Conservation (phyloP, 306 rosid species). For the Elaeagnus macrophylla region DNA sequence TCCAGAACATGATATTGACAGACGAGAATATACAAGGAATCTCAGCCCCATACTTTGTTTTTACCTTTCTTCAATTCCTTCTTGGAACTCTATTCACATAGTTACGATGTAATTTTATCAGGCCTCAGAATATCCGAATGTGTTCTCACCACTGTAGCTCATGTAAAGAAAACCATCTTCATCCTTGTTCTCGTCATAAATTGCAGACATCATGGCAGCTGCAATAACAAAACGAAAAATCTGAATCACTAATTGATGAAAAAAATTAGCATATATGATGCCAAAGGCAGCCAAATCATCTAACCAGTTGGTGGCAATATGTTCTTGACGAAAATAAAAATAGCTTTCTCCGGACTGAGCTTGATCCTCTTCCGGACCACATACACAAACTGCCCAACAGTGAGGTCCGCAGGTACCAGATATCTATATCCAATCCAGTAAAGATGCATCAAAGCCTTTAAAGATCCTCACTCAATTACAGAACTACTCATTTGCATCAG, state of each 20-base stretch:
- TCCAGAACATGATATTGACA: conserved; percentile 3
- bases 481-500: no score
- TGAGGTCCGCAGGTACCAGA: conserved; percentile 54
- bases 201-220: conserved; percentile 48
- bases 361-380: conserved; percentile 55
- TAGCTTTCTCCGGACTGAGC: conserved; percentile 50
- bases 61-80: conserved; percentile 4
- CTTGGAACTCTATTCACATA: conserved; percentile 29
- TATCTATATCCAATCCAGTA: conserved; percentile 29
- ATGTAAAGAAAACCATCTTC: conserved; percentile 62
- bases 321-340: conserved; percentile 48
- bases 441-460: background rate
- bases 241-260: background rate
- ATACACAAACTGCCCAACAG: conserved; percentile 55
- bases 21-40: conserved; percentile 31
- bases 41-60: conserved; percentile 9
- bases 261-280: background rate
- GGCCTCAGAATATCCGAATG: conserved; percentile 34
- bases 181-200: conserved; percentile 45
- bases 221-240: conserved; percentile 16
- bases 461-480: background rate
- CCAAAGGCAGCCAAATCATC: background rate
- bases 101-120: background rate
- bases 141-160: conserved; percentile 53
- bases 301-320: conserved; percentile 49